Conservation (phyloP, 352 stramenopile genomes). For the Saprolegnia diclina region DNA sequence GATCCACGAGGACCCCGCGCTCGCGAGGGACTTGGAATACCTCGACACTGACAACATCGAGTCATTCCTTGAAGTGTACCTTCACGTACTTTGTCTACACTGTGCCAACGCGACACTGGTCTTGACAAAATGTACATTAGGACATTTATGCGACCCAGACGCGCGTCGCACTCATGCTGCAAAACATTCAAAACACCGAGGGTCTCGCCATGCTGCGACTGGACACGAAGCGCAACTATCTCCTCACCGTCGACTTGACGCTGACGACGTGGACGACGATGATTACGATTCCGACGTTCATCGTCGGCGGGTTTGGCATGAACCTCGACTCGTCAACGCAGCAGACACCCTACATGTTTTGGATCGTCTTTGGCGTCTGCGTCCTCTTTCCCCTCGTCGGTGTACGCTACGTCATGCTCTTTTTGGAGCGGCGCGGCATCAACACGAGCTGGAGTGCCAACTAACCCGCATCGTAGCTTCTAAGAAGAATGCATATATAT, state of each 20-base stretch:
- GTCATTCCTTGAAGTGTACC: constrained; percentile 35
- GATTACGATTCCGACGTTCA: constrained; percentile 38
- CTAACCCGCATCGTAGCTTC: background rate
- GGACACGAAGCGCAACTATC: constrained; percentile 46
- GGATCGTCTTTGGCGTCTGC: constrained; percentile 33
- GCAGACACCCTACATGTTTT: constrained; percentile 33
- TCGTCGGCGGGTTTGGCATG: constrained; percentile 45
- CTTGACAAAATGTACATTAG: constrained; percentile 6
- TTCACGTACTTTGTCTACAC: constrained; percentile 29
- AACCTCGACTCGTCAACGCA: constrained; percentile 37
- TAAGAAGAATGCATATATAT: no score
- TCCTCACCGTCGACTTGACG: constrained; percentile 42
- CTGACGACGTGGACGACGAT: constrained; percentile 37
- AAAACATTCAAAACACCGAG: constrained; percentile 37
- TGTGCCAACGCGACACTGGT: background rate
- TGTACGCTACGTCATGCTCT: background rate
- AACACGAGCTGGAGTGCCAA: constrained; percentile 18
- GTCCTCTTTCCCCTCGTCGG: constrained; percentile 29
- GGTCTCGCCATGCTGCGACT: constrained; percentile 44
- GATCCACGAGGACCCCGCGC: background rate
- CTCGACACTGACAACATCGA: constrained; percentile 39
- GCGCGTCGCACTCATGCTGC: constrained; percentile 33
- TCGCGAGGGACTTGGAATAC: constrained; percentile 28
- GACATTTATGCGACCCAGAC: constrained; percentile 38
- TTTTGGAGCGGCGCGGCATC: constrained; percentile 15